phyloP scores from a whole-genome alignment of 352 stramenopile species.

The Thalassiosira mediterranea region DNA sequence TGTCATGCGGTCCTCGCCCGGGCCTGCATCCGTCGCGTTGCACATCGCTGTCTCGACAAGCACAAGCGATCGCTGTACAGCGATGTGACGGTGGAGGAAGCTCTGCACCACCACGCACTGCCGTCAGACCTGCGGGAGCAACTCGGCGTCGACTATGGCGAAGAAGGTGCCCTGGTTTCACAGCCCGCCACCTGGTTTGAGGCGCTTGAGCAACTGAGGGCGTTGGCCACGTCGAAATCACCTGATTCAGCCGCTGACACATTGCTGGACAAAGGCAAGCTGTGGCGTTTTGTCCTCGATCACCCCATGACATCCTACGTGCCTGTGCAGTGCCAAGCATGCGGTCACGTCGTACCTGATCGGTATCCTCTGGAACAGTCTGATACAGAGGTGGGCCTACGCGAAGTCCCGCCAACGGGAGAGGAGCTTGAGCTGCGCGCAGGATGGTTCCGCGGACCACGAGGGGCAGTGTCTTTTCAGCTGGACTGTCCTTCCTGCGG shows the following conservation, averaged over 20 bases:
- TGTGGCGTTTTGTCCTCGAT: constrained; percentile 54
- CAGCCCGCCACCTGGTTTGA: constrained; percentile 45
- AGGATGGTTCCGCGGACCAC: constrained; percentile 52
- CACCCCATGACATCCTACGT: constrained; percentile 61
- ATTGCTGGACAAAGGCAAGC: constrained; percentile 17
- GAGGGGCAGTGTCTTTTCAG: constrained; percentile 32
- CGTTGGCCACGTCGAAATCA: not conserved
- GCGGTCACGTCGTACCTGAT: constrained; percentile 49
- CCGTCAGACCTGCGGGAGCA: constrained; percentile 35
- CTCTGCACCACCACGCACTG: constrained; percentile 45
- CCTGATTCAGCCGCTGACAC: not conserved
- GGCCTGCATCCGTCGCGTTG: constrained; percentile 44
- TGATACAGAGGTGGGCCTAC: constrained; percentile 46
- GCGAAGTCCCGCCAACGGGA: constrained; percentile 29
- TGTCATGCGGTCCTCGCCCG: constrained; percentile 36
- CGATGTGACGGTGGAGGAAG: constrained; percentile 37
- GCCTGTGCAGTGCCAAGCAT: constrained; percentile 56
- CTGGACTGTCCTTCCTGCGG: constrained; percentile 41
- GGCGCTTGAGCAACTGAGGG: constrained; percentile 41
- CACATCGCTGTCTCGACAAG: constrained; percentile 43
- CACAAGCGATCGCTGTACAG: constrained; percentile 23
- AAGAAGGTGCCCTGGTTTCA: too few relatives aligned
- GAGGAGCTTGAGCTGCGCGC: constrained; percentile 42
- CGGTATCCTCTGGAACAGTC: constrained; percentile 23
- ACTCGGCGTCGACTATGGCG: constrained; percentile 45